phyloP scores from a whole-genome alignment of 495 filamentous ascomycete genomes.

The Penicillium daleae region DNA sequence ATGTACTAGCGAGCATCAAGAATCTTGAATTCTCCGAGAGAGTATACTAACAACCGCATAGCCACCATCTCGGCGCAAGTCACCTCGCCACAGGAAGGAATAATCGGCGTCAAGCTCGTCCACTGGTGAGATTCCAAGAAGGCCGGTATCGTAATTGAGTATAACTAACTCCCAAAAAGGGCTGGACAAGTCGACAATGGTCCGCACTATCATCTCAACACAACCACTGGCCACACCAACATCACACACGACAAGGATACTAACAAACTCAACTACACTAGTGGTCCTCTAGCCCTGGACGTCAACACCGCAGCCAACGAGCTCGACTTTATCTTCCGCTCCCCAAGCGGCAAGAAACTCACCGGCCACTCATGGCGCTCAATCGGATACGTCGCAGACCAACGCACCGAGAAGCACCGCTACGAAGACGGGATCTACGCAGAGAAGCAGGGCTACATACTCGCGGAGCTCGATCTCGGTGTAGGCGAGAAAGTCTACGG shows the following conservation, averaged over 20 bases:
- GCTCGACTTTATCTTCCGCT: conserved; percentile 60
- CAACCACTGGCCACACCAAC: conserved; percentile 44
- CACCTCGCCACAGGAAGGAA: conserved; percentile 62
- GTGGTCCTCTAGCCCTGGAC: conserved; percentile 58
- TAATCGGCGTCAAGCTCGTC: conserved; percentile 63
- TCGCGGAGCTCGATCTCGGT: conserved; percentile 62
- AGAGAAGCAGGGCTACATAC: conserved; percentile 60
- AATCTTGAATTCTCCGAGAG: background rate
- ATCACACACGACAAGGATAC: conserved; percentile 47
- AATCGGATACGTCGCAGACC: conserved; percentile 59
- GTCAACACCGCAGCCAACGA: conserved; percentile 56
- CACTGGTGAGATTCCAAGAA: conserved; percentile 57
- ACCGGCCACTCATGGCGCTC: conserved; percentile 64
- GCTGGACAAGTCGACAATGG: conserved; percentile 52
- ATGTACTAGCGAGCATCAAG: conserved; percentile 26
- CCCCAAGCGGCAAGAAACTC: conserved; percentile 49
- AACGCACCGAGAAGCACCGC: conserved; percentile 52
- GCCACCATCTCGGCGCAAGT: conserved; percentile 35
- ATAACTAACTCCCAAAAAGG: conserved; percentile 24
- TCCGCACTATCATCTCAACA: conserved; percentile 66
- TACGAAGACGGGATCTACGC: conserved; percentile 57
- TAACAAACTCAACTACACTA: conserved; percentile 55
- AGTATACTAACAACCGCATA: conserved; percentile 11
- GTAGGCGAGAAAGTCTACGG: conserved; percentile 72
- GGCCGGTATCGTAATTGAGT: background rate